Evolutionary conservation across 1,139 yeast species (phyloP), one percentile per base, ranked within the genome.

Genomic region (Suhomyces bribrorum): DNA sequence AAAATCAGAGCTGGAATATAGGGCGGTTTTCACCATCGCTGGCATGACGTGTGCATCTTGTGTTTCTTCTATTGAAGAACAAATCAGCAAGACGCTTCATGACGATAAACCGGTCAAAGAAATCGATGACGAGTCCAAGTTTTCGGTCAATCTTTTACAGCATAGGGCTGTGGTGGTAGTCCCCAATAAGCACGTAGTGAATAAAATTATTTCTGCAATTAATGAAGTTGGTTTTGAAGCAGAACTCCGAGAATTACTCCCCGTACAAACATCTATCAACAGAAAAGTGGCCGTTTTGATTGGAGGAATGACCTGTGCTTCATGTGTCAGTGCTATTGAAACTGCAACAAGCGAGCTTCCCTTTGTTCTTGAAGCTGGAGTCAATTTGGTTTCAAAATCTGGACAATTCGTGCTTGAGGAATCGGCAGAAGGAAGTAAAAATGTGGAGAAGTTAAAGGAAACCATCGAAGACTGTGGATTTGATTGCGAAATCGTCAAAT

Each of bases 261-360:
- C 88, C 0, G 73, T 81, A 4, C 71, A 69, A 27, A 64, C 75
- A 31, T 62, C 77, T 2, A 55, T 64, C 8, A 71, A 69, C 43
- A 73, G 69, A 45, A 75, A 73, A 49, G 74, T 83, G 6, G 65
- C 70, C 7, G 88, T 87, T 2, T 61, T 79, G 0, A 77, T 85
- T 35, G 86, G 83, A 4, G 92, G 92, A 4, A 83, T 85, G 60
- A 79, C 89, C 0, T 85, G 92, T 62, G 80, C 86, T 5, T 79
- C 88, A 0, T 85, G 94, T 57, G 79, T 80, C 1, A 69, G 69
- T 34, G 66, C 88, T 0, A 78, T 85, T 23, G 60, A 64, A 7
- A 59, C 68, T 14, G 77, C 81, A 0, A 75, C 79, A 2, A 53
- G 66, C 5, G 74, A 68, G 5, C 59, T 82, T 26, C 76, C 79